Evolutionary conservation across 2,329 filamentous ascomycete species (phyloP).

Genomic region (Colletotrichum sublineola): DNA sequence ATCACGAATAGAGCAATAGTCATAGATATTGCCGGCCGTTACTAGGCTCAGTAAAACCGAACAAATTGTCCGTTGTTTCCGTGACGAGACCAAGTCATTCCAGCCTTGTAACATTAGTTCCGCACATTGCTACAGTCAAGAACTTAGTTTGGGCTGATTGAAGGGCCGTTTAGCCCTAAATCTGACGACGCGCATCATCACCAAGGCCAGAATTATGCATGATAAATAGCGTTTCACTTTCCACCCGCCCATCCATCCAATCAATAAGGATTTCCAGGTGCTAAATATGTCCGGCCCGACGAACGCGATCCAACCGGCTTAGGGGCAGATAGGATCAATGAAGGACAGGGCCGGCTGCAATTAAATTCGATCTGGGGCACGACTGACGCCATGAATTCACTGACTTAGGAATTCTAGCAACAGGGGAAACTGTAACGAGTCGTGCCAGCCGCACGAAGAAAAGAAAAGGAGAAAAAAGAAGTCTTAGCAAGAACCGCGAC

Average conservation of each 20-base stretch:
- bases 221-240: background rate
- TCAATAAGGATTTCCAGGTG: background rate
- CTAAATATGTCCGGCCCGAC: slow-evolving; percentile 59
- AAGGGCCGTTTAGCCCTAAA: background rate
- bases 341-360: slow-evolving; percentile 75
- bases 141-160: too few species aligned
- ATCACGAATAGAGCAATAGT: slow-evolving; percentile 41
- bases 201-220: background rate
- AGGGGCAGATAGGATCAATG: slow-evolving; percentile 29
- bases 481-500: background rate
- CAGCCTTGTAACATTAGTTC: background rate
- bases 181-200: background rate
- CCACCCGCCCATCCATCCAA: too few species aligned
- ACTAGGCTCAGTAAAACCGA: background rate
- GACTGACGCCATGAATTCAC: slow-evolving; percentile 79
- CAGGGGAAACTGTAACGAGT: slow-evolving; percentile 74
- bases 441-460: slow-evolving; percentile 84
- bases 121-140: background rate
- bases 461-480: slow-evolving; percentile 66
- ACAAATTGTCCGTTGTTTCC: background rate
- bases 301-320: slow-evolving; percentile 44
- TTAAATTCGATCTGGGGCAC: slow-evolving; percentile 82
- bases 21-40: slow-evolving; percentile 24
- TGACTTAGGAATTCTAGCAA: slow-evolving; percentile 77
- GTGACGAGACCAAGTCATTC: too few species aligned